Evolutionary conservation across 805 yeast species (phyloP), one percentile per base, ranked within the genome.

Genomic region (Brettanomyces nanus): DNA sequence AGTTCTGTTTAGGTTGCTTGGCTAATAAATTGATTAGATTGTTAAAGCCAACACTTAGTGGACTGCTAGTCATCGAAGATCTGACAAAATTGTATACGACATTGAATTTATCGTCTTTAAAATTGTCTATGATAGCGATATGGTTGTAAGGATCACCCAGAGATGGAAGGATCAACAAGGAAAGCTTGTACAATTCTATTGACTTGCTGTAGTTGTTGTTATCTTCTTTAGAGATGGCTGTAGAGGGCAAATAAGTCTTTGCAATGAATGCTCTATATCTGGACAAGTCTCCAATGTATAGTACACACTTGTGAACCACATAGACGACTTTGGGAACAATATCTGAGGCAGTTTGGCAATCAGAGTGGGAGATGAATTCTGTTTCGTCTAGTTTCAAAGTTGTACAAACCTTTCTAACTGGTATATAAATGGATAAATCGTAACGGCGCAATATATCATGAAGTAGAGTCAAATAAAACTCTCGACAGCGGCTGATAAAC

Each of bases 71-170:
- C 44, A 72, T 62, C 17, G 69, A 66, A 3, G 83, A 74, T 45
- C 85, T 62, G 33, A 73, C 60, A 37, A 74, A 70, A 63, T 76
- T 73, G 42, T 73, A 66, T 28, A 68, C 62, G 19, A 77, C 73
- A 35, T 60, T 59, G 41, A 61, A 67, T 37, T 66, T 66, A 43
- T 70, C 72, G 39, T 66, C 71, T 34, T 63, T 62, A 36, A 70
- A 62, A 63, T 74, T 73, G 41, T 71, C 68, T 29, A 69, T 60
- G 26, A 78, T 69, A 3, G 80, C 84, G 34, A 74, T 65, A 46
- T 75, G 78, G 45, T 75, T 75, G 46, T 73, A 73, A 21, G 76
- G 80, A 48, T 80, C 87, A 37, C 83, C 83, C 40, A 78, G 64
- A 0, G 85, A 73, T 1, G 90, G 89, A 20, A 80, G 54, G 15